Conservation (phyloP, 352 stramenopile species). For the Globisporangium ultimum region DNA sequence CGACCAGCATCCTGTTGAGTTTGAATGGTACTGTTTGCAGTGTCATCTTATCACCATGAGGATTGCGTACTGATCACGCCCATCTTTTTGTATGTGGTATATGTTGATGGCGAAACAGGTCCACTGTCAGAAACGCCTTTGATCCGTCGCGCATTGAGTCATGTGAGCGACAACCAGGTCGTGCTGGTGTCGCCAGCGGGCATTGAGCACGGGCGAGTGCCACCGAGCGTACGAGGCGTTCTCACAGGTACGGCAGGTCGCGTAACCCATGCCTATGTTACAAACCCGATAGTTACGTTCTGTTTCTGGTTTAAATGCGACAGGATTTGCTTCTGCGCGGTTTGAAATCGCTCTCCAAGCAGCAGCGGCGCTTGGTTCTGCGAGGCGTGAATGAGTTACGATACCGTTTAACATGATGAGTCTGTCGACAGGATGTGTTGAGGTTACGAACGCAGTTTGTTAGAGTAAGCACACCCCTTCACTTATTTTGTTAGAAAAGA, state of each 20-base stretch:
- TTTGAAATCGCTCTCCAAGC: conserved; percentile 7
- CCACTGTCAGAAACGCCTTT: conserved; percentile 28
- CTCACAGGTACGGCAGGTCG: conserved; percentile 23
- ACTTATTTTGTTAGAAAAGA: too few species aligned
- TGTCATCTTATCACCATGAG: neutral
- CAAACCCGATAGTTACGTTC: neutral
- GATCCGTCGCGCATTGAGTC: conserved; percentile 26
- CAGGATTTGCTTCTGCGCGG: neutral
- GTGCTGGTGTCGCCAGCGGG: conserved; percentile 30
- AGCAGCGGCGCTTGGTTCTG: neutral
- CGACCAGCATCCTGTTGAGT: conserved; percentile 30
- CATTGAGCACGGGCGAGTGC: conserved; percentile 28
- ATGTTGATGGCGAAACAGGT: conserved; percentile 16
- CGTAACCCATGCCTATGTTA: neutral
- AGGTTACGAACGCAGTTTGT: too few species aligned
- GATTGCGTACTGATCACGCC: neutral
- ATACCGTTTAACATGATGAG: too few species aligned
- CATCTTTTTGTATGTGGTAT: conserved; percentile 2
- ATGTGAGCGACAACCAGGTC: conserved; percentile 22
- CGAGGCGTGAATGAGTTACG: too few species aligned
- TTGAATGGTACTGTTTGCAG: conserved; percentile 29
- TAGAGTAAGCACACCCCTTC: too few species aligned
- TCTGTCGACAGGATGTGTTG: too few species aligned
- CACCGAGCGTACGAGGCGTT: conserved; percentile 29
- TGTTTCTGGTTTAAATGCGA: neutral